Evolutionary conservation across 73 alveolate genomes (phyloP).

Genomic region (Paramecium tetraurelia): DNA sequence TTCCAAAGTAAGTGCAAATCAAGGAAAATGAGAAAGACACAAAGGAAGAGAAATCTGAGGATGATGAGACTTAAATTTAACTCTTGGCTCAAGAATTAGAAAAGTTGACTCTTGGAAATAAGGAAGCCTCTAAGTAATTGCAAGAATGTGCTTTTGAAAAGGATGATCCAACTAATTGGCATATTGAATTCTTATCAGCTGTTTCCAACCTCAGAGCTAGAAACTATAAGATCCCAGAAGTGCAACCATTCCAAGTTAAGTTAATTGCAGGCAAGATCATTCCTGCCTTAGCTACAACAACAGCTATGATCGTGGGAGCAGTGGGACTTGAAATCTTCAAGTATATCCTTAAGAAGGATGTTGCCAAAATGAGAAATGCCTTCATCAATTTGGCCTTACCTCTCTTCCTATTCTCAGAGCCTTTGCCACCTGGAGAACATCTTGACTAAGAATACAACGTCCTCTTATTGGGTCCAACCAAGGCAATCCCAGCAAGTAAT

Average conservation of each 20-base stretch:
- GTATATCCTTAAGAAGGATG: constrained; percentile 62
- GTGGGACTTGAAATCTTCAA: constrained; percentile 82
- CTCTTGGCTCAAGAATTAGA: constrained; percentile 81
- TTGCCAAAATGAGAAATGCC: constrained; percentile 86
- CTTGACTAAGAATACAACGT: constrained; percentile 82
- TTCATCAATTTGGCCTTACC: constrained; percentile 91
- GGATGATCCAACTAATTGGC: constrained; percentile 98
- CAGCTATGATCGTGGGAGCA: constrained; percentile 98
- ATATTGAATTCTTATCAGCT: constrained; percentile 98
- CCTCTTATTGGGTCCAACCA: constrained; percentile 74
- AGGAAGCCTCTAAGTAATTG: constrained; percentile 57
- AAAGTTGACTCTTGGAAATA: constrained; percentile 67
- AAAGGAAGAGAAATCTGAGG: constrained; percentile 63
- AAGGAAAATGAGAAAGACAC: constrained; percentile 81
- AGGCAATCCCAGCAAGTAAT: constrained; percentile 92
- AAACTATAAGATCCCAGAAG: constrained; percentile 61
- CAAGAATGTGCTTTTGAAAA: constrained; percentile 88
- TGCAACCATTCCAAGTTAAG: constrained; percentile 60
- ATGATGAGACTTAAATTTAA: constrained; percentile 47
- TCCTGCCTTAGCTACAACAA: constrained; percentile 99
- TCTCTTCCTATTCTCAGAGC: constrained; percentile 81
- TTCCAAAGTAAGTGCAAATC: constrained; percentile 79
- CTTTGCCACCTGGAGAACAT: constrained; percentile 82
- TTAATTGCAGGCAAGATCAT: constrained; percentile 94
- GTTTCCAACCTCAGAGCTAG: constrained; percentile 98